These are phyloP conservation scores for Metschnikowia baotianmanensis DNA, from an alignment of 805 yeast genomes.

Conservation along the genomic window DNA sequence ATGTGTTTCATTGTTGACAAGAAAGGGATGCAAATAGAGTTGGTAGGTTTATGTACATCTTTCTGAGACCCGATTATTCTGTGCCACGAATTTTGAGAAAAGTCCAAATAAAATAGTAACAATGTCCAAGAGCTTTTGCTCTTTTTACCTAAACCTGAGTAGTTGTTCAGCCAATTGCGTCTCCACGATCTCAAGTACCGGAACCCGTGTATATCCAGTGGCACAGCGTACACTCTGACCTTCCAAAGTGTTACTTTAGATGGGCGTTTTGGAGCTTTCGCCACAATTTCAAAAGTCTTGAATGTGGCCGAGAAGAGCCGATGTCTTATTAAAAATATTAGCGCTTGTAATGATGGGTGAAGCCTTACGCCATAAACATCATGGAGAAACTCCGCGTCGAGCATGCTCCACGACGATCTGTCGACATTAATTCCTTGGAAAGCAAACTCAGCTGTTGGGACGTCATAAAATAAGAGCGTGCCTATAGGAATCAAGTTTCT, in stretches of 20 bases:
- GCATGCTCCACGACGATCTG: conserved; percentile 51
- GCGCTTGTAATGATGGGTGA: conserved; percentile 30
- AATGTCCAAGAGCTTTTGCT: conserved; percentile 32
- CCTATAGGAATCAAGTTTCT: conserved; percentile 47
- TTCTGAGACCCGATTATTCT: background rate
- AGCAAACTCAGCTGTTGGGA: conserved; percentile 41
- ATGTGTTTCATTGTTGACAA: background rate
- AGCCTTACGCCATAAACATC: conserved; percentile 5
- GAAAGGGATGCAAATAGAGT: conserved; percentile 2
- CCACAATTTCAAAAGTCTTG: conserved; percentile 2
- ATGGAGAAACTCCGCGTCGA: conserved; percentile 44
- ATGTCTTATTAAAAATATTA: conserved; percentile 43
- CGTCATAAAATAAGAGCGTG: conserved; percentile 39
- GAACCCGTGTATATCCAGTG: conserved; percentile 41
- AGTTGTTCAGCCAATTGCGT: conserved; percentile 25
- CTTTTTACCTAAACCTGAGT: conserved; percentile 17
- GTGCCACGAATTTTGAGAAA: conserved; percentile 36
- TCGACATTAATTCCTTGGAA: conserved; percentile 32
- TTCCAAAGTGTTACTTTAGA: conserved; percentile 16
- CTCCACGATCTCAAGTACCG: conserved; percentile 31
- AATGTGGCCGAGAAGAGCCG: conserved; percentile 47
- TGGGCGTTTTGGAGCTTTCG: background rate
- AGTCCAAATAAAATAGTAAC: conserved; percentile 45
- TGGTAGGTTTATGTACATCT: background rate
- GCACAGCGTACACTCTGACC: conserved; percentile 49